These are phyloP conservation scores for Alloteropsis semialata DNA, from an alignment of 176 grass and related monocot species.

Conservation along the genomic window DNA sequence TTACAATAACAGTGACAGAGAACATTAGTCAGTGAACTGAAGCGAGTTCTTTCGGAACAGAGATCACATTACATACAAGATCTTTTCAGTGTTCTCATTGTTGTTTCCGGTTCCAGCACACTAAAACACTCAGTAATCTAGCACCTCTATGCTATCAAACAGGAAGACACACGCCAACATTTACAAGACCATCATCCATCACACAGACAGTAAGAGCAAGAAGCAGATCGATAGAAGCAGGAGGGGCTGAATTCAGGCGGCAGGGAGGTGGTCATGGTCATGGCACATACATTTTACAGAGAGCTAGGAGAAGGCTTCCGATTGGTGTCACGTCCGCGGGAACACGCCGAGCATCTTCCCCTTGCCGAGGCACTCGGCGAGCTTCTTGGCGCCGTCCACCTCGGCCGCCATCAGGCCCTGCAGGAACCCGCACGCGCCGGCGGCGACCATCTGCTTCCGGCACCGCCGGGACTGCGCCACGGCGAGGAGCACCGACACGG, in stretches of 20 bases:
- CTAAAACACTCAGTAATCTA: conserved; percentile 8
- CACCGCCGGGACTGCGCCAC: conserved; percentile 59
- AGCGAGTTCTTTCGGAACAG: conserved; percentile 22
- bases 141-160: conserved; percentile 27
- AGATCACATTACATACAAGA: conserved; percentile 11
- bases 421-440: conserved; percentile 75
- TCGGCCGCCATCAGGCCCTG: conserved; percentile 47
- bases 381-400: conserved; percentile 77
- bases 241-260: background rate
- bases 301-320: background rate
- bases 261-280: background rate
- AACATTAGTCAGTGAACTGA: background rate
- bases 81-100: conserved; percentile 27
- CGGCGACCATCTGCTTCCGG: conserved; percentile 83
- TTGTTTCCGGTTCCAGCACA: conserved; percentile 19
- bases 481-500: conserved; percentile 47
- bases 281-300: conserved; percentile 46
- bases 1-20: background rate
- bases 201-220: background rate
- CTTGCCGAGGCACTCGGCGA: conserved; percentile 63
- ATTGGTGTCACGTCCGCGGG: conserved; percentile 63
- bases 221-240: background rate
- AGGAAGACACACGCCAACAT: background rate
- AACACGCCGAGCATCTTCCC: conserved; percentile 89
- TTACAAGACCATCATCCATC: conserved; percentile 17